Conservation (phyloP, 139 green algal genomes). For the Chlorella sp. region DNA sequence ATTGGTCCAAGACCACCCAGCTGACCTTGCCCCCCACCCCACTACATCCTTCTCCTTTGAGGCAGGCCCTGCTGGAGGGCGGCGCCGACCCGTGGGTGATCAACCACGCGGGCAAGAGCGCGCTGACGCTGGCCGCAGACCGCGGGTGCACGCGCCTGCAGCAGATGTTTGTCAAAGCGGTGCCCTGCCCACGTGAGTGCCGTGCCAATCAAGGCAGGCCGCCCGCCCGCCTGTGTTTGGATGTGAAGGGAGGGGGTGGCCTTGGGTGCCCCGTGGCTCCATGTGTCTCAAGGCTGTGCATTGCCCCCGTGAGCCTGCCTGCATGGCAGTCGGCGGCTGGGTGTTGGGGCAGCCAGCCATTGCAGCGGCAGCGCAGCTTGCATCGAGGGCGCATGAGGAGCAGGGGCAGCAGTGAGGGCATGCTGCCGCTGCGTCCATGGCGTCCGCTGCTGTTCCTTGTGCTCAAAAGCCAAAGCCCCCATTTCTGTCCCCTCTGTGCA, state of each 20-base stretch:
- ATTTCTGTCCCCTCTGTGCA: not conserved
- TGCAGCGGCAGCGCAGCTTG: too few relatives aligned
- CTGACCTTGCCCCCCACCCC: not conserved
- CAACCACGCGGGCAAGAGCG: conserved; percentile 14
- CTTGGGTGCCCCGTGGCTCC: too few relatives aligned
- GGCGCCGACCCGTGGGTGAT: conserved; percentile 20
- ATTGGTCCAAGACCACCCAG: not conserved
- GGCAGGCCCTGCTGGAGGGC: conserved; percentile 18
- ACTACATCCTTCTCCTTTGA: not conserved
- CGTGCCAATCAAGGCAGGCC: not conserved
- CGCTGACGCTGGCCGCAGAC: conserved; percentile 14
- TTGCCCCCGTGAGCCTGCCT: too few relatives aligned
- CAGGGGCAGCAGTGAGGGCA: too few relatives aligned
- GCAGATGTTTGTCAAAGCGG: conserved; percentile 14
- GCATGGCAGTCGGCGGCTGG: too few relatives aligned
- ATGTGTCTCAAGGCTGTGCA: too few relatives aligned
- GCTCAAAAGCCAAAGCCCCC: not conserved
- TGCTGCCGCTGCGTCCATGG: too few relatives aligned
- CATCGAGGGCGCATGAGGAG: too few relatives aligned
- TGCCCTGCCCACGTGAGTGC: conserved; percentile 21
- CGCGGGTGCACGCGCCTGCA: not conserved
- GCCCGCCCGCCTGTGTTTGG: too few relatives aligned
- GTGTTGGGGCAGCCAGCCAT: too few relatives aligned
- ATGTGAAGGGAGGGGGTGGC: too few relatives aligned
- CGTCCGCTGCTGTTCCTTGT: not conserved